phyloP scores from a whole-genome alignment of 2,329 filamentous ascomycete genomes.

The Claviceps humidiphila region DNA sequence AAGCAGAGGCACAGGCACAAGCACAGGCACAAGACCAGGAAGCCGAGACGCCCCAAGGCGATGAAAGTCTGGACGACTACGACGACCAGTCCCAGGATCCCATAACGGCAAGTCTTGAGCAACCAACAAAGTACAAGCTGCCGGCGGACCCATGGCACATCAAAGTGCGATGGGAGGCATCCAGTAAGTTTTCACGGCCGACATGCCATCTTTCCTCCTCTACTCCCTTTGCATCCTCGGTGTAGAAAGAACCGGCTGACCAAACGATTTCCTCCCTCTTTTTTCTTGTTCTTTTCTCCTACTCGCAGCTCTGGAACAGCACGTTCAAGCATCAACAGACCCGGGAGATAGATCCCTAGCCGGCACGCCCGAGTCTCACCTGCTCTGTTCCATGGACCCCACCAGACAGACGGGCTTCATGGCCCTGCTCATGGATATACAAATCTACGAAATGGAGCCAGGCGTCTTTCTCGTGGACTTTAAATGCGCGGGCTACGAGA shows the following conservation, averaged over 20 bases:
- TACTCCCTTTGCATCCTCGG: too few species aligned
- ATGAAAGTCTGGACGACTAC: conserved; percentile 29
- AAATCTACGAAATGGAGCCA: conserved; percentile 86
- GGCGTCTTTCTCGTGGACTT: conserved; percentile 95
- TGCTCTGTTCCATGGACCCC: conserved; percentile 24
- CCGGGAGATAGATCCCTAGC: conserved; percentile 7
- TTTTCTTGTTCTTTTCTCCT: not conserved
- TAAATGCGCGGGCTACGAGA: conserved; percentile 96
- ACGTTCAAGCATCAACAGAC: conserved; percentile 2
- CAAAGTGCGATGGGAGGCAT: conserved; percentile 74
- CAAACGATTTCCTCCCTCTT: not conserved
- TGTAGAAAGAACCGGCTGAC: too few species aligned
- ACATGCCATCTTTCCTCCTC: not conserved
- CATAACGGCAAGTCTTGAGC: conserved; percentile 30
- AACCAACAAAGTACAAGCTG: conserved; percentile 59
- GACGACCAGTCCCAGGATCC: conserved; percentile 24
- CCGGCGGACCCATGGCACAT: conserved; percentile 94
- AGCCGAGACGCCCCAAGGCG: conserved; percentile 20
- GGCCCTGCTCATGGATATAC: conserved; percentile 92
- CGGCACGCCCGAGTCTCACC: conserved; percentile 22
- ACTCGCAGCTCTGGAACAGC: conserved; percentile 6
- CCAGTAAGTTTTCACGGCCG: conserved; percentile 45
- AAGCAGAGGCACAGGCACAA: too few species aligned
- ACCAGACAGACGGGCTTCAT: conserved; percentile 48
- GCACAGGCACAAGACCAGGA: conserved; percentile 19